Base-by-base conservation (phyloP, 73 alveolate species). In the Effrenium voratum region DNA sequence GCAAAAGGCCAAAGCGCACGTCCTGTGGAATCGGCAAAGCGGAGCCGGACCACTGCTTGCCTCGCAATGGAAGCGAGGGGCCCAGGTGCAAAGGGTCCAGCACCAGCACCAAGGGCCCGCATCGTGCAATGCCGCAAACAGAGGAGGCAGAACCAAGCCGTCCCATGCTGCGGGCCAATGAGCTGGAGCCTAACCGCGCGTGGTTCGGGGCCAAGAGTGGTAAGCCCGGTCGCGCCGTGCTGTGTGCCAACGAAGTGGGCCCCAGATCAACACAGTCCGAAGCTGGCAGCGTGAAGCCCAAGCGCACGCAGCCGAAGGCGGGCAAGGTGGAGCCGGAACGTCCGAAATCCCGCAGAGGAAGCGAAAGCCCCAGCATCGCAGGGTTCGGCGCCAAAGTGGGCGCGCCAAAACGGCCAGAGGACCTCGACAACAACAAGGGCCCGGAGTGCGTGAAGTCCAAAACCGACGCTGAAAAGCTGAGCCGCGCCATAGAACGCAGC, bases 1-100 rank as follows among this genome's bases (percentile, higher is more conserved):
- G 60, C 40, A 45, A 12, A 30, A 38, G 41, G 41, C 66, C 88
- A n/a, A n/a, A n/a, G n/a, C n/a, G n/a, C n/a, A n/a, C n/a, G n/a
- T n/a, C n/a, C n/a, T n/a, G n/a, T n/a, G n/a, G n/a, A n/a, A n/a
- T n/a, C n/a, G n/a, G n/a, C n/a, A n/a, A n/a, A n/a, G n/a, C n/a
- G n/a, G n/a, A n/a, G n/a, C n/a, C n/a, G n/a, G n/a, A n/a, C n/a
- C n/a, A n/a, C n/a, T n/a, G n/a, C n/a, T n/a, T n/a, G n/a, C n/a
- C n/a, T n/a, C n/a, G n/a, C n/a, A n/a, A n/a, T n/a, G n/a, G n/a
- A 36, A 75, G 8, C 70, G 81, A 36, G 34, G 68, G 38, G 28
- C 52, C 98, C 19, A 59, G 81, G 66, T 92, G 98, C 26, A 52
- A 60, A 28, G 34, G 50, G 38, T 92, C 98, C 80, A 92, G 16